phyloP scores from a whole-genome alignment of 352 stramenopile species.

The Pythium sukuiense region DNA sequence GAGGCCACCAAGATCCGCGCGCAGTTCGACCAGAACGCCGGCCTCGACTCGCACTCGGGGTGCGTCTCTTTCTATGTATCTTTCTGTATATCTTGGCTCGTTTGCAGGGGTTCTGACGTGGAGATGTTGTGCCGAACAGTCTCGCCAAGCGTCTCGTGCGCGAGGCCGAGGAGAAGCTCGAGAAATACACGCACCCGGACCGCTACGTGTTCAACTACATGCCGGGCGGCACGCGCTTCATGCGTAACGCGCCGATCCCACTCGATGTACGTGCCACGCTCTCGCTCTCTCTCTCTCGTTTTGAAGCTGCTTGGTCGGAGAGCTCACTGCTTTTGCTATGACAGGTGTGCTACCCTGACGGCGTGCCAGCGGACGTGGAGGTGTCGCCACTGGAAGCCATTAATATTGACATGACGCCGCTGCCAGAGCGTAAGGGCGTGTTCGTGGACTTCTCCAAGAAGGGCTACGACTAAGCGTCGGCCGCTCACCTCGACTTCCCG shows the following conservation, averaged over 20 bases:
- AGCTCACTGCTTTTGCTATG: not conserved
- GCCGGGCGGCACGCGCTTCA: conserved; percentile 98
- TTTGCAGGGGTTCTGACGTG: too few species aligned
- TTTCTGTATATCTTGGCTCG: too few species aligned
- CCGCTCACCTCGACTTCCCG: too few species aligned
- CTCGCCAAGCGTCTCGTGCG: conserved; percentile 82
- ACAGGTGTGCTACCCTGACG: conserved; percentile 88
- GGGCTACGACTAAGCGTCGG: conserved; percentile 78
- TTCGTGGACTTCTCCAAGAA: conserved; percentile 90
- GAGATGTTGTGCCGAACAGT: conserved; percentile 30
- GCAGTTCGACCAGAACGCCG: conserved; percentile 89
- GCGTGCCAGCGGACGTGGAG: conserved; percentile 83
- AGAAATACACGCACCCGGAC: conserved; percentile 95
- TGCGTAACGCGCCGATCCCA: conserved; percentile 97
- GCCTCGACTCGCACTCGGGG: conserved; percentile 58
- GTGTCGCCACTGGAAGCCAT: conserved; percentile 82
- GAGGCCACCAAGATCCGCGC: conserved; percentile 92
- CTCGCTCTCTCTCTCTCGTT: too few species aligned
- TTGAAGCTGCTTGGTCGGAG: not conserved
- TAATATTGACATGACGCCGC: conserved; percentile 87
- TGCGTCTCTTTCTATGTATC: too few species aligned
- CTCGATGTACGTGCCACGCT: conserved; percentile 79
- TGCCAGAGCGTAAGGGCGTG: conserved; percentile 63
- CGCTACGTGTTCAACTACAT: conserved; percentile 97
- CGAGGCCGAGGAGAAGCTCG: conserved; percentile 92